Percentiles rank a stretch among this genome's conserved stretches.
These are phyloP conservation scores for Usnea hakonensis DNA, from an alignment of 495 filamentous ascomycete species.

Conservation along the genomic window DNA sequence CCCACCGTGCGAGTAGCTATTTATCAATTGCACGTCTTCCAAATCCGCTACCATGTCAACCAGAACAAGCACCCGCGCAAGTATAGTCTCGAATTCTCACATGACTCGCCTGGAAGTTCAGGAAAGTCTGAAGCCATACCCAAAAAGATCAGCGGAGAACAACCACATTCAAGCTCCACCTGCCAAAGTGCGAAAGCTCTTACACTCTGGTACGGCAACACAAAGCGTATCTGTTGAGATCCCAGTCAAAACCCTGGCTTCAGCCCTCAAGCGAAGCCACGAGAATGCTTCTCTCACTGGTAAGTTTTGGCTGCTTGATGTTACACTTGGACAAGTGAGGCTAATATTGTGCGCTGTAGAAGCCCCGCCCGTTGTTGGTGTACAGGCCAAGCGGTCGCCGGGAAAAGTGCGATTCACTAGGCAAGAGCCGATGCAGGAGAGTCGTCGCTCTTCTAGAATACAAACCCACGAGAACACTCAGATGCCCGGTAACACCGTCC, in stretches of 20 bases:
- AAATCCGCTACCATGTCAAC: neutral
- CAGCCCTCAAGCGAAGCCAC: neutral
- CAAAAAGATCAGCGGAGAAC: neutral
- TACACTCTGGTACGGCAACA: neutral
- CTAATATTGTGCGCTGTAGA: neutral
- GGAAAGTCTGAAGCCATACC: neutral
- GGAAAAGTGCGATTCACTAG: neutral
- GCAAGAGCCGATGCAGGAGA: neutral
- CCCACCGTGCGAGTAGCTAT: neutral
- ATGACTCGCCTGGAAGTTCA: neutral
- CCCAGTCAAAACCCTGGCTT: neutral
- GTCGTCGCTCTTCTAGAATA: neutral
- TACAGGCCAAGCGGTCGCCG: neutral
- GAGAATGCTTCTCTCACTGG: neutral
- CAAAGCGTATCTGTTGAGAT: neutral
- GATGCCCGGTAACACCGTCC: neutral
- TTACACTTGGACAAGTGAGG: neutral
- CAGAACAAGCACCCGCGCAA: neutral
- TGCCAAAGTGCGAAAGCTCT: neutral
- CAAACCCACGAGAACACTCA: neutral
- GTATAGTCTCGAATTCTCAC: neutral
- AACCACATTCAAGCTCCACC: neutral
- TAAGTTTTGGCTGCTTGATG: neutral
- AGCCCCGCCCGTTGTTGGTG: neutral
- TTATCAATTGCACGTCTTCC: neutral